Evolutionary conservation across 768 basidiomycete genomes (phyloP).

Genomic region (Scleroderma bovista): DNA sequence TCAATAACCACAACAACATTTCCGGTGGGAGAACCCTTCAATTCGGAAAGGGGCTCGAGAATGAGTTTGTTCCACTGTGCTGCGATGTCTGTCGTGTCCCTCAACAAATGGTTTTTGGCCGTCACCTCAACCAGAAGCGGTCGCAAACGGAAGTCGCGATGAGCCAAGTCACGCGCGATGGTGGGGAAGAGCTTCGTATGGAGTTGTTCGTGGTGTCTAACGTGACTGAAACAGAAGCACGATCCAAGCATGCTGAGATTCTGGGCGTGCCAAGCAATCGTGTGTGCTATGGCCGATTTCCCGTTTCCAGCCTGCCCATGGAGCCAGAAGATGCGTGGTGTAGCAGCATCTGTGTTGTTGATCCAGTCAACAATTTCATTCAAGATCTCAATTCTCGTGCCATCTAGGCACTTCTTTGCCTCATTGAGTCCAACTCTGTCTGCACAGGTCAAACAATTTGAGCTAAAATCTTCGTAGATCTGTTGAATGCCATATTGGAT

Average conservation of each 20-base stretch:
- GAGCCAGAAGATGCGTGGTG: constrained; percentile 9
- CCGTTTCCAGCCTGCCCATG: constrained; percentile 4
- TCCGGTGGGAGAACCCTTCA: constrained; percentile 4
- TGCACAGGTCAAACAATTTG: too few species aligned
- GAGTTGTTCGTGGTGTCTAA: background rate
- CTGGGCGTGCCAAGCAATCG: constrained; percentile 7
- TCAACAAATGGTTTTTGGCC: background rate
- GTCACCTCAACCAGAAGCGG: background rate
- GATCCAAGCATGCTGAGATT: constrained; percentile 12
- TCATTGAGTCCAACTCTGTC: background rate
- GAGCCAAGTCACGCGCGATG: constrained; percentile 11
- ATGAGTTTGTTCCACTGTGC: constrained; percentile 15
- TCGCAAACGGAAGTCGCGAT: background rate
- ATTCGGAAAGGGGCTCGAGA: constrained; percentile 4
- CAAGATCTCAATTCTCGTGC: constrained; percentile 7
- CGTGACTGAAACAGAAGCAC: constrained; percentile 12
- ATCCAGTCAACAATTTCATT: constrained; percentile 12
- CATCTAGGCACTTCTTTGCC: background rate
- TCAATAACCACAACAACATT: constrained; percentile 24
- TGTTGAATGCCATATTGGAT: too few species aligned
- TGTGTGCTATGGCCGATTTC: constrained; percentile 3
- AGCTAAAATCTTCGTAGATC: too few species aligned
- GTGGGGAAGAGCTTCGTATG: constrained; percentile 1
- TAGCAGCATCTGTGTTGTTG: background rate
- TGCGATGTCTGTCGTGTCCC: background rate